A percentile compares a stretch with the other conserved stretches of the same genome.
phyloP scores from a whole-genome alignment of 2,329 filamentous ascomycete species.

The Leptographium procerum region DNA sequence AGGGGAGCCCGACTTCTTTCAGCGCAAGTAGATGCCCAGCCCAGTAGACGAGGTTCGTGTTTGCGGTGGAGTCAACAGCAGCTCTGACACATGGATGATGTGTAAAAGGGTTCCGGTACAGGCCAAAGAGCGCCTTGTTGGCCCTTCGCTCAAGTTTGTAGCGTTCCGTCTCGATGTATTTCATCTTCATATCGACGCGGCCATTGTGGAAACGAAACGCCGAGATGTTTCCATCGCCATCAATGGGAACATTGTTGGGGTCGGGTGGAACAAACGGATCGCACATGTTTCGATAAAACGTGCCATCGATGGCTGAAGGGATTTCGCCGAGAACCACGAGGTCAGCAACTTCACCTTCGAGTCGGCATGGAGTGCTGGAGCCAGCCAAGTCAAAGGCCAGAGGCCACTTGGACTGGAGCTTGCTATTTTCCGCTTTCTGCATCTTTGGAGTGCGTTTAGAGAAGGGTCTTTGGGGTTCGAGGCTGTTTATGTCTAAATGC shows the following conservation, averaged over 20 bases:
- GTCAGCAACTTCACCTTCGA: conserved; percentile 1
- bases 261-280: conserved; percentile 26
- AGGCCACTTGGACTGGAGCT: background rate
- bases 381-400: background rate
- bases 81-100: conserved; percentile 12
- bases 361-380: background rate
- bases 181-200: conserved; percentile 18
- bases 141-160: conserved; percentile 17
- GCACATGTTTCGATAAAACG: conserved; percentile 28
- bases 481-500: background rate
- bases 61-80: conserved; percentile 26
- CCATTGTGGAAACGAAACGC: conserved; percentile 23
- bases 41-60: conserved; percentile 44
- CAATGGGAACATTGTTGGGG: conserved; percentile 22
- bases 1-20: conserved; percentile 42
- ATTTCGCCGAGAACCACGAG: conserved; percentile 10
- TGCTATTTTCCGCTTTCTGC: background rate
- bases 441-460: background rate
- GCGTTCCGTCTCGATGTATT: conserved; percentile 22
- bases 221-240: conserved; percentile 26
- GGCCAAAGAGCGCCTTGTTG: conserved; percentile 19
- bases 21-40: conserved; percentile 38
- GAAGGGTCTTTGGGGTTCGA: background rate
- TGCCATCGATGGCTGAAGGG: conserved; percentile 20
- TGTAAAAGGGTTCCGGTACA: conserved; percentile 13